Evolutionary conservation across 2,329 filamentous ascomycete species (phyloP), one percentile per base, ranked within the genome.

Genomic region (Diatrype stigma): DNA sequence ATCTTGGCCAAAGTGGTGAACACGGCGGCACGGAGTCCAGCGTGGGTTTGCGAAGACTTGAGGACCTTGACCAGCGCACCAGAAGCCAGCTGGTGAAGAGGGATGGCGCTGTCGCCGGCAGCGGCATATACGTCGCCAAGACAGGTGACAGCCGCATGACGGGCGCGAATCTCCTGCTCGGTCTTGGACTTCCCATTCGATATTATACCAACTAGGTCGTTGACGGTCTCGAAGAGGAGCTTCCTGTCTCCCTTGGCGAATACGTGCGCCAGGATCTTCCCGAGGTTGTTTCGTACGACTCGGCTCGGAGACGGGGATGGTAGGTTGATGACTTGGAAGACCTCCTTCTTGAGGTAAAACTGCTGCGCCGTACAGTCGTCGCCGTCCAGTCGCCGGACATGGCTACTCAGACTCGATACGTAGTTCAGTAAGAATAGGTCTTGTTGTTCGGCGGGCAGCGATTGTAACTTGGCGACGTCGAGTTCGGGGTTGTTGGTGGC

Each of bases 391-490:
- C 75, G 75, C 49, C 85, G 78, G 42, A 96, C 88, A 77, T 96
- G 89, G 60, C 87, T 87, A 56, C 85, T 86, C 50, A 99, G 79
- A 54, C 87, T 84, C 26, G 91, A 87, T 34, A 92, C 87, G 67
- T 95, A 96, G 23, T 86, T 95, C 53, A 99, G 79, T 56, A 99
- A 81, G 70, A 94, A 95, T 12, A 99, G 82, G 64, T 96, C 92
- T 72, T 99, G 94, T 70, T 99, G 94, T 73, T 99, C 94, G 49
- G 89, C 84, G 42, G 93, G 90, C 45, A 97, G 82, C 48, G 89
- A 81, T 70, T 96, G 87, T 45, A 99, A 85, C 78, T 96, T 96
- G 63, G 85, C 75, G 60, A 96, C 74, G 67, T 99, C 92, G 68
- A 99, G 88, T 76, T 96, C 89, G 47, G 86, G 86, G 64, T 82